Base-by-base conservation (phyloP, 352 stramenopile genomes). In the Globisporangium alternatum region DNA sequence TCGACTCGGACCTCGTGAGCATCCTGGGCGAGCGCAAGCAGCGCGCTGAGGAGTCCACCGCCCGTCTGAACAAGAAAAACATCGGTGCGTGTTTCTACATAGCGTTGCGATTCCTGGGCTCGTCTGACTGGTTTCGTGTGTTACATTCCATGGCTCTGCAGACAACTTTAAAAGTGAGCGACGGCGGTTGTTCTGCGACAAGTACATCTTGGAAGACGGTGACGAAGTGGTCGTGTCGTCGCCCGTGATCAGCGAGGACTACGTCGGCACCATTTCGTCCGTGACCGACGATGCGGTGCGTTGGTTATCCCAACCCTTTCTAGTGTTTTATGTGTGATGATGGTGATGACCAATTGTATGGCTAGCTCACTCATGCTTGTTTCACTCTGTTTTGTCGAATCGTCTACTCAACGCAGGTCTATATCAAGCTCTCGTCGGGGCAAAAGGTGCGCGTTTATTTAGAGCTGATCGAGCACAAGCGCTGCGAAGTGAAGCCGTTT, bases 191-290 rank as follows among this genome's bases (percentile, higher is more conserved):
- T 60, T 77, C 45, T 90, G 79, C 37, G 84, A 80, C 61, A 86
- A 89, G 64, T 85, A 90, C 60, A 68, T 91, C 8, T 90, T 91
- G 62, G 81, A 93, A 62, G 83, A 95, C 45, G 86, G 86, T 43
- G 86, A 95, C 51, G 86, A 95, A 61, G 81, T 93, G 31, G 74
- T 86, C 9, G 63, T 93, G 55, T 82, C 74, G 8, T 83, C 84
- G 51, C 77, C 82, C 1, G 64, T 91, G 17, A 69, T 89, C 41
- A 70, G 86, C 31, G 77, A 90, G 64, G 71, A 91, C 41, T 95
- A 90, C 69, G 80, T 85, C n/a, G 86, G 86, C 58, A 85, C 73
- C 22, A 90, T 95, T 64, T 83, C 76, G 60, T 91, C 86, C 22
- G 77, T 95, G 33, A 83, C 77, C 3, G 71, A 86, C 62, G 76